A percentile compares a stretch with the other conserved stretches of the same genome.
phyloP scores from a whole-genome alignment of 768 basidiomycete genomes.

The Leccinum rimulosum region DNA sequence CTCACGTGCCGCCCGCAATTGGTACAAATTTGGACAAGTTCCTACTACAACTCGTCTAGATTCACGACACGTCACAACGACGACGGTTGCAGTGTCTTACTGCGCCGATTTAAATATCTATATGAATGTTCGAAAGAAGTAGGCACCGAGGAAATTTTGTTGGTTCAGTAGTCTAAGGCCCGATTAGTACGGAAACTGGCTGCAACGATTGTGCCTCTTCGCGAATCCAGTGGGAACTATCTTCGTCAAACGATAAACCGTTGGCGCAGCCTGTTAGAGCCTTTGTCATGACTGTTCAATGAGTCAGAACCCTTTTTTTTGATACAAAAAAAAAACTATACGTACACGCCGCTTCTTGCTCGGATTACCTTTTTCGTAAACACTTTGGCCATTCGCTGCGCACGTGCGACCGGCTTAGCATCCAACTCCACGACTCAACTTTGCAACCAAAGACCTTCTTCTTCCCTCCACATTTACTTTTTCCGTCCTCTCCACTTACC shows the following conservation, averaged over 20 bases:
- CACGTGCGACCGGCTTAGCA: conserved; percentile 22
- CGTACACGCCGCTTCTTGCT: background rate
- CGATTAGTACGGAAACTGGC: no score
- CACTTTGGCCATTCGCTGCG: conserved; percentile 7
- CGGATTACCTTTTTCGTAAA: conserved; percentile 16
- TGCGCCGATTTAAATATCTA: background rate
- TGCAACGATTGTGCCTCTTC: no score
- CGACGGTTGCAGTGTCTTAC: background rate
- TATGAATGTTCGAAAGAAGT: background rate
- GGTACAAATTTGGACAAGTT: conserved; percentile 14
- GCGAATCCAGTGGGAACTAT: background rate
- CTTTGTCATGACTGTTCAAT: no score
- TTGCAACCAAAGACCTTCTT: background rate
- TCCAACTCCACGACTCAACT: conserved; percentile 10
- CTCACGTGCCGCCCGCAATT: conserved; percentile 20
- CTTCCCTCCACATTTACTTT: background rate
- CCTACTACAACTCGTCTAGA: background rate
- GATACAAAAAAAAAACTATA: no score
- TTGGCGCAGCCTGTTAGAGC: background rate
- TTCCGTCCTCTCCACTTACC: background rate
- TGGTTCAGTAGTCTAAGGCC: no score
- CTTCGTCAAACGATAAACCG: background rate
- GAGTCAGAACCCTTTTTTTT: no score
- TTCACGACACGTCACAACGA: no score
- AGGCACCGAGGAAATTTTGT: background rate